Evolutionary conservation across 345 rosid species (phyloP).

Genomic region (Lepidium sativum): DNA sequence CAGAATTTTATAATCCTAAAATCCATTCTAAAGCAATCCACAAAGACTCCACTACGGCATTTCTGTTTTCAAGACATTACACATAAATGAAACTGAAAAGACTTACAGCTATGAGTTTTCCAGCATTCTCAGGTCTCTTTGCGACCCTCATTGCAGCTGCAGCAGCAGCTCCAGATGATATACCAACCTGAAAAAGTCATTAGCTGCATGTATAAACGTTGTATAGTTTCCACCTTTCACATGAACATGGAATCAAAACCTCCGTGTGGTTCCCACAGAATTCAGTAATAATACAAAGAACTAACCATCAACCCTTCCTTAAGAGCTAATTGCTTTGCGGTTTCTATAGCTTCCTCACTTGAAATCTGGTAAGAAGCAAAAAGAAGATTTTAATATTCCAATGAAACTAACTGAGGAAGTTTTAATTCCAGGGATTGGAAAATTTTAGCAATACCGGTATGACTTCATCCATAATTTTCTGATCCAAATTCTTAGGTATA

Average conservation of each 20-base stretch:
- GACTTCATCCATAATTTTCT: slow-evolving; percentile 70
- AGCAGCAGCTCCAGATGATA: slow-evolving; percentile 51
- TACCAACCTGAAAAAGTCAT: slow-evolving; percentile 29
- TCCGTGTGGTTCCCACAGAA: neutral
- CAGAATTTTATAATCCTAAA: neutral
- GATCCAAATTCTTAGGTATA: slow-evolving; percentile 78
- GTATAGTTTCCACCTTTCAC: neutral
- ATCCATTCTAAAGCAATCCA: neutral
- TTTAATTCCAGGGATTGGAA: neutral
- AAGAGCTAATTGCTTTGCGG: slow-evolving; percentile 86
- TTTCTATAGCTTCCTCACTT: slow-evolving; percentile 77
- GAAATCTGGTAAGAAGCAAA: slow-evolving; percentile 18
- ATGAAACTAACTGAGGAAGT: neutral
- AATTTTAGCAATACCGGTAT: slow-evolving; percentile 40
- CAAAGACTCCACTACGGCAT: neutral
- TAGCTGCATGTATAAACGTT: neutral
- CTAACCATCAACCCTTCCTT: slow-evolving; percentile 96
- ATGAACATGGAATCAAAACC: neutral
- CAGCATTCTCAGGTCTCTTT: slow-evolving; percentile 45
- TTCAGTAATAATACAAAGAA: slow-evolving; percentile 5
- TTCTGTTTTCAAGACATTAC: neutral
- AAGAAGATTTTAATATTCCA: neutral
- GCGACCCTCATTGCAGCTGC: slow-evolving; percentile 39
- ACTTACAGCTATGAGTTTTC: slow-evolving; percentile 51
- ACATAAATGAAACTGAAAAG: neutral